Evolutionary conservation across 2,329 filamentous ascomycete genomes (phyloP).

Genomic region (Stemphylium vesicarium): DNA sequence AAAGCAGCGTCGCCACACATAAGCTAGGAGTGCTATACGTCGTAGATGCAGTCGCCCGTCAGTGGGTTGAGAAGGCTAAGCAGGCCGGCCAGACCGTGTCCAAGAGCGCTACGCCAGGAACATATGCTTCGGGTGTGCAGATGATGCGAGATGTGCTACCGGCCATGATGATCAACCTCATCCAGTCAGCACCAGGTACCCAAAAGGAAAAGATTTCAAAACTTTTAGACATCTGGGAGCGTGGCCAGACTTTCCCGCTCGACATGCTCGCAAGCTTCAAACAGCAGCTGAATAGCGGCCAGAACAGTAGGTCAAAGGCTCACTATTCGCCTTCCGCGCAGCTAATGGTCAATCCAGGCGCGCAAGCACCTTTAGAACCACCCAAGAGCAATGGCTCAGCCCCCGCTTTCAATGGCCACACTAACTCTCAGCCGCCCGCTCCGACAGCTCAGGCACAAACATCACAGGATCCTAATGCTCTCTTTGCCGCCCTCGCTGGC

Average conservation of each 20-base stretch:
- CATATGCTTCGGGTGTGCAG: slow-evolving; percentile 92
- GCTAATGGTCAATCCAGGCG: slow-evolving; percentile 23
- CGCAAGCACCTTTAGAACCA: slow-evolving; percentile 36
- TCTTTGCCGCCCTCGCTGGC: slow-evolving; percentile 44
- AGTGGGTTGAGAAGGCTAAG: slow-evolving; percentile 97
- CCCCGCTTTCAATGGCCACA: slow-evolving; percentile 27
- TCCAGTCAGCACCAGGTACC: slow-evolving; percentile 84
- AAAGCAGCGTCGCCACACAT: slow-evolving; percentile 91
- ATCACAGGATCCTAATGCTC: slow-evolving; percentile 37
- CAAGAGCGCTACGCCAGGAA: slow-evolving; percentile 85
- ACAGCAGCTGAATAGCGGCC: slow-evolving; percentile 71
- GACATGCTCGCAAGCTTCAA: slow-evolving; percentile 84
- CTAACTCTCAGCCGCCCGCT: slow-evolving; percentile 37
- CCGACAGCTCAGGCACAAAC: slow-evolving; percentile 24
- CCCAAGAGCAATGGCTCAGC: slow-evolving; percentile 32
- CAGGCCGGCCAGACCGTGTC: slow-evolving; percentile 77
- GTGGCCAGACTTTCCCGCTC: slow-evolving; percentile 85
- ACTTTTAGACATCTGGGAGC: slow-evolving; percentile 97
- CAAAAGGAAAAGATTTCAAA: slow-evolving; percentile 98
- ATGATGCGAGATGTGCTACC: slow-evolving; percentile 95
- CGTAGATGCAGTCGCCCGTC: slow-evolving; percentile 99
- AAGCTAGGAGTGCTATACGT: slow-evolving; percentile 99
- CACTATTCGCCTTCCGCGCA: slow-evolving; percentile 13
- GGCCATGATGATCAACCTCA: slow-evolving; percentile 92
- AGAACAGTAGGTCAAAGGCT: slow-evolving; percentile 66